Percentiles rank a stretch among this genome's conserved stretches.
Conservation (phyloP, 2,329 filamentous ascomycete species). For the Penicillium olsonii region DNA sequence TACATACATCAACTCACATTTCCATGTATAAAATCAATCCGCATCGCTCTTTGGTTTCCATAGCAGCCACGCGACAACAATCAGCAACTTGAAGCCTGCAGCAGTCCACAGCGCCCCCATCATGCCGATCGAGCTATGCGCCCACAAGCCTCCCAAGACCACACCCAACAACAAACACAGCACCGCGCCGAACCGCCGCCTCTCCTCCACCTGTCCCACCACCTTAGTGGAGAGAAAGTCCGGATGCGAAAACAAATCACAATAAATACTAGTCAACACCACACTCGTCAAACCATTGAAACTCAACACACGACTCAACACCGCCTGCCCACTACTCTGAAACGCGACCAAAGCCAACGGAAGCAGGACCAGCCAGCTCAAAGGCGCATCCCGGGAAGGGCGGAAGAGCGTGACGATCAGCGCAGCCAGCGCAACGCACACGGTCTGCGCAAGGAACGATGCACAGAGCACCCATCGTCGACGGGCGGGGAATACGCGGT, state of each 20-base stretch:
- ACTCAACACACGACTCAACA: constrained; percentile 69
- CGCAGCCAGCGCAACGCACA: constrained; percentile 56
- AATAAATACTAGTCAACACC: constrained; percentile 79
- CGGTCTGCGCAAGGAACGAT: constrained; percentile 58
- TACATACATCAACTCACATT: background rate
- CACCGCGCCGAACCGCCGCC: constrained; percentile 54
- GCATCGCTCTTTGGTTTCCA: constrained; percentile 55
- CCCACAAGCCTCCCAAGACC: constrained; percentile 56
- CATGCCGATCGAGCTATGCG: constrained; percentile 54
- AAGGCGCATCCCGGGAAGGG: constrained; percentile 45
- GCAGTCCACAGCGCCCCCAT: constrained; percentile 63
- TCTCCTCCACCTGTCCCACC: constrained; percentile 53
- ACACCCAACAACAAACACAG: constrained; percentile 56
- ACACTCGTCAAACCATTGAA: constrained; percentile 74
- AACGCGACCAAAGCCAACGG: constrained; percentile 72
- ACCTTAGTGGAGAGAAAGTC: constrained; percentile 46
- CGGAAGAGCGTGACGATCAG: constrained; percentile 54
- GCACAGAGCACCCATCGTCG: constrained; percentile 47
- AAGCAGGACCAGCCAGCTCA: constrained; percentile 60
- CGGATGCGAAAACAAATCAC: constrained; percentile 72
- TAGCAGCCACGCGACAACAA: constrained; percentile 60
- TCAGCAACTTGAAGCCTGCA: constrained; percentile 56
- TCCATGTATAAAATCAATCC: background rate
- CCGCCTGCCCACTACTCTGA: constrained; percentile 75
- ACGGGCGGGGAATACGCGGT: constrained; percentile 53